A percentile compares a stretch with the other conserved stretches of the same genome.
These are phyloP conservation scores for Tylopilus balloui DNA, from an alignment of 768 basidiomycete genomes.

Conservation along the genomic window DNA sequence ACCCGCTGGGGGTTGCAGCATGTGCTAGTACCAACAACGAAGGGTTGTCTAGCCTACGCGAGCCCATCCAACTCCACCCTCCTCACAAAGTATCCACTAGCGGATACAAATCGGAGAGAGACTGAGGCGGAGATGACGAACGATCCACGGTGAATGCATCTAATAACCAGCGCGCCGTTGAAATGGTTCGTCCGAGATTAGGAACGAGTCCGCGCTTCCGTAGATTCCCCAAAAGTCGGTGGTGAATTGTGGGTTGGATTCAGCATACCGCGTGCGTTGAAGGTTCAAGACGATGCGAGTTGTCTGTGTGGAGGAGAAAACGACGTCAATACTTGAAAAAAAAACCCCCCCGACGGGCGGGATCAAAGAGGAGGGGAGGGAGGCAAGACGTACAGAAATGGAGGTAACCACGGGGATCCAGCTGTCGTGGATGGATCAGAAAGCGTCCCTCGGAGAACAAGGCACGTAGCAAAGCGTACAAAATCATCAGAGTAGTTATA, in stretches of 20 bases:
- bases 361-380: no score
- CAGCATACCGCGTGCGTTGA: not conserved
- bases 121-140: no score
- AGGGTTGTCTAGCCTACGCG: no score
- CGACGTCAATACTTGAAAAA: no score
- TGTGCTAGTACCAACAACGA: no score
- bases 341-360: no score
- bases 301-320: constrained; percentile 1
- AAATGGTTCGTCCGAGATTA: constrained; percentile 1
- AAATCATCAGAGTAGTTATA: constrained; percentile 7
- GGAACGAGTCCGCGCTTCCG: constrained; percentile 13
- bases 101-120: no score
- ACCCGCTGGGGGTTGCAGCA: no score
- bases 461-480: constrained; percentile 3
- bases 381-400: constrained; percentile 12
- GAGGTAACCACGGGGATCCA: constrained; percentile 19
- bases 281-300: constrained; percentile 20
- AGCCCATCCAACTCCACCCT: no score
- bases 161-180: not conserved
- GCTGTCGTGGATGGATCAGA: constrained; percentile 5
- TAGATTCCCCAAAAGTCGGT: constrained; percentile 16
- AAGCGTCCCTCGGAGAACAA: not conserved
- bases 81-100: not conserved
- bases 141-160: no score
- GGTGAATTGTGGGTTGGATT: constrained; percentile 2